A percentile compares a stretch with the other conserved stretches of the same genome.
These are phyloP conservation scores for Sporisorium iseilematis-ciliati DNA, from an alignment of 1,284 basidiomycete species.

Conservation along the genomic window DNA sequence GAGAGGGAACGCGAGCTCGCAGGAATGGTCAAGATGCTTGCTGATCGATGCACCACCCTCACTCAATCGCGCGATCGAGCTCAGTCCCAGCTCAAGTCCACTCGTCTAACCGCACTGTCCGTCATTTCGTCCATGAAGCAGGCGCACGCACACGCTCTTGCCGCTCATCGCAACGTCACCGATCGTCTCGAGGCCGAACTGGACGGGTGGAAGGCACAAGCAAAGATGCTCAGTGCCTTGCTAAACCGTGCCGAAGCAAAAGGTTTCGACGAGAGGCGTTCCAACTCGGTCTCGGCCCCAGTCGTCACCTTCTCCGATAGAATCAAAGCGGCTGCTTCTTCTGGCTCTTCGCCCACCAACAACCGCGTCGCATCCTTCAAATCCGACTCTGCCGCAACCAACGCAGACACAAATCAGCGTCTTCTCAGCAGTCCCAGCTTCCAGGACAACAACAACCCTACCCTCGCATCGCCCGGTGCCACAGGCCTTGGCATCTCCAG, in stretches of 20 bases:
- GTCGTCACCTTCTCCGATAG: constrained; percentile 37
- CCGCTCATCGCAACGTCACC: constrained; percentile 54
- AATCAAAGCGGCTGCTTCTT: constrained; percentile 33
- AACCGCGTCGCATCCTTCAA: constrained; percentile 36
- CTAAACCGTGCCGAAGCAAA: constrained; percentile 58
- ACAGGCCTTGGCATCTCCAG: constrained; percentile 46
- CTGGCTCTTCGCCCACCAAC: constrained; percentile 23
- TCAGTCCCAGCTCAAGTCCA: constrained; percentile 53
- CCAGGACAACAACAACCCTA: constrained; percentile 15
- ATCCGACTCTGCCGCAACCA: constrained; percentile 14
- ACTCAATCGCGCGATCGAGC: constrained; percentile 39
- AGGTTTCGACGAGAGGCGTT: constrained; percentile 46
- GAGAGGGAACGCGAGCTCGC: constrained; percentile 51
- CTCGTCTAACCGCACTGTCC: constrained; percentile 64
- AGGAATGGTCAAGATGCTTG: constrained; percentile 55
- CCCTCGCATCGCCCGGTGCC: constrained; percentile 15
- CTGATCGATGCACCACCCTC: constrained; percentile 36
- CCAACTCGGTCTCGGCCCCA: constrained; percentile 19
- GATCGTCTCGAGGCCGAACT: constrained; percentile 65
- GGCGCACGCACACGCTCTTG: constrained; percentile 59
- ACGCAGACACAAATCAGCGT: constrained; percentile 20
- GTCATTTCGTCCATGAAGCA: constrained; percentile 62
- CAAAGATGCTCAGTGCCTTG: constrained; percentile 64
- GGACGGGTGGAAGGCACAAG: constrained; percentile 63
- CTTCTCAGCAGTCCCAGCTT: constrained; percentile 42